These are phyloP conservation scores for Falciphora oryzae DNA, from an alignment of 2,329 filamentous ascomycete species.

Conservation along the genomic window DNA sequence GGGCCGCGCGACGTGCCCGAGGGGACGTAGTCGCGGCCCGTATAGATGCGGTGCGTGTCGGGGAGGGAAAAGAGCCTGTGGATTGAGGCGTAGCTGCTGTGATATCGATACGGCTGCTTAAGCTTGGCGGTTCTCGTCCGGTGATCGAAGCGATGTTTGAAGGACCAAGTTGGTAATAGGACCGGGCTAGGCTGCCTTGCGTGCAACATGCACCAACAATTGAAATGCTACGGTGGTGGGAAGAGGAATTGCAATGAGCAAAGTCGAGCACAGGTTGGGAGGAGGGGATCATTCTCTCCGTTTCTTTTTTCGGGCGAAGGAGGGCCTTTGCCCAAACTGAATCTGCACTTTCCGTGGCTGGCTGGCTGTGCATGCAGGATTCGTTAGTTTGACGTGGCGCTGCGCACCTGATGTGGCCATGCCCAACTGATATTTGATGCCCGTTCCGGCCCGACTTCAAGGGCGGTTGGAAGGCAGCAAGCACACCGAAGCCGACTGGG, in stretches of 20 bases:
- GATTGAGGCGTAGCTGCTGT: conserved; percentile 35
- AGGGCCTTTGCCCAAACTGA: too few species aligned
- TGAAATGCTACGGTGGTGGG: neutral
- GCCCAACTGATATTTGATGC: too few species aligned
- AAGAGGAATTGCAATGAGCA: neutral
- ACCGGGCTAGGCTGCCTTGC: neutral
- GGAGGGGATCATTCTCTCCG: neutral
- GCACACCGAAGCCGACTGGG: neutral
- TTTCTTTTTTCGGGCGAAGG: too few species aligned
- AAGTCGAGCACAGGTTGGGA: neutral
- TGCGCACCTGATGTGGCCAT: too few species aligned
- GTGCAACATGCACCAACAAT: neutral
- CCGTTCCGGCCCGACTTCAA: too few species aligned
- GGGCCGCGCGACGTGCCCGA: conserved; percentile 22
- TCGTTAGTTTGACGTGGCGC: too few species aligned
- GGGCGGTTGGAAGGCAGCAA: too few species aligned
- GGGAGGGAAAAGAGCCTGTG: conserved; percentile 36
- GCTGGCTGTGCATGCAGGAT: too few species aligned
- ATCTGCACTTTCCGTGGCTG: too few species aligned
- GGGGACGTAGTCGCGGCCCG: conserved; percentile 49
- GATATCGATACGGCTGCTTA: conserved; percentile 26
- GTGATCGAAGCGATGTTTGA: neutral
- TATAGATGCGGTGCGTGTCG: conserved; percentile 42
- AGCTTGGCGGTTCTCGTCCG: too few species aligned
- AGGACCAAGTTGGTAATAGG: neutral